These are phyloP conservation scores for Claviceps sp. DNA, from an alignment of 2,329 filamentous ascomycete genomes.

Conservation along the genomic window DNA sequence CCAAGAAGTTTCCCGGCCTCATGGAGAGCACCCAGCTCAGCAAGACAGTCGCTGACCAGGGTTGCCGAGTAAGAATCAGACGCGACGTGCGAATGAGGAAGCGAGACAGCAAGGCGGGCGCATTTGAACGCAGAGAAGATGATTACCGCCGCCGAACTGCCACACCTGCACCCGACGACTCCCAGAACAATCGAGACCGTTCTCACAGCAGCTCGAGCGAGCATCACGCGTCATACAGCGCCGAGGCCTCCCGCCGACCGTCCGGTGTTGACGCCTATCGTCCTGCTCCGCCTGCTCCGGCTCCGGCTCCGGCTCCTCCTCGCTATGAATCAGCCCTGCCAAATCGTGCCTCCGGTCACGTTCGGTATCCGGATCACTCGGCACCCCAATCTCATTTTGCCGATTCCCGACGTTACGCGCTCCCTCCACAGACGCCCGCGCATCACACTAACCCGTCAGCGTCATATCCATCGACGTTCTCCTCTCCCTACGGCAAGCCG, in stretches of 20 bases:
- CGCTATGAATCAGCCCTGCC: constrained; percentile 20
- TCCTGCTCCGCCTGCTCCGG: constrained; percentile 19
- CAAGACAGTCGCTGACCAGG: constrained; percentile 87
- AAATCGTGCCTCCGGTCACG: constrained; percentile 12
- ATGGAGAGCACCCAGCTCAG: constrained; percentile 81
- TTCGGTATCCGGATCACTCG: constrained; percentile 21
- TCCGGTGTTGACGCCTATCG: constrained; percentile 33
- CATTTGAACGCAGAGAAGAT: constrained; percentile 50
- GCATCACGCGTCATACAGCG: constrained; percentile 28
- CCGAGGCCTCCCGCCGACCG: constrained; percentile 30
- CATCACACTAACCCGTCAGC: constrained; percentile 9
- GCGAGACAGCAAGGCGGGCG: constrained; percentile 54
- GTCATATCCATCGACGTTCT: constrained; percentile 23
- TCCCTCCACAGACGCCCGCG: constrained; percentile 16
- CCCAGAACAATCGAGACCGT: constrained; percentile 32
- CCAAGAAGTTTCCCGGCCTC: constrained; percentile 95
- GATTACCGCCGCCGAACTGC: constrained; percentile 33
- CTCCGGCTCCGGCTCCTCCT: not conserved
- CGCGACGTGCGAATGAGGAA: constrained; percentile 88
- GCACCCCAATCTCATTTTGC: constrained; percentile 18
- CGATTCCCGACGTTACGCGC: constrained; percentile 24
- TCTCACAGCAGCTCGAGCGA: constrained; percentile 48
- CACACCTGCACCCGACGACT: constrained; percentile 21
- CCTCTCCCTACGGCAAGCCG: constrained; percentile 25
- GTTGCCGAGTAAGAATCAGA: constrained; percentile 88